Percentiles rank a stretch among this genome's conserved stretches.
Evolutionary conservation across 768 basidiomycete genomes (phyloP).

Genomic region (Coprinopsis marcescibilis): DNA sequence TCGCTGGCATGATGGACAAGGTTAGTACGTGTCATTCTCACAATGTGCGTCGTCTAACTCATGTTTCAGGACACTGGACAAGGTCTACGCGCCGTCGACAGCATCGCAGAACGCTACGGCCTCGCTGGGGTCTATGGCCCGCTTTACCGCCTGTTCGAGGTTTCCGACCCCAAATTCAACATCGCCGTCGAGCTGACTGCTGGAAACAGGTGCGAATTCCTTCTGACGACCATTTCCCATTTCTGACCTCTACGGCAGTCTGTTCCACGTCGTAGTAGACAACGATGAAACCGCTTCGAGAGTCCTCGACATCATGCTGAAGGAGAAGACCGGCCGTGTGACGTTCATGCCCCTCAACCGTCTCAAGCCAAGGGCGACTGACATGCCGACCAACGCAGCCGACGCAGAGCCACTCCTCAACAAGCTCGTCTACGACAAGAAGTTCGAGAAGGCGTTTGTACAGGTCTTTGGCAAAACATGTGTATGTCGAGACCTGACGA

Average conservation of each 20-base stretch:
- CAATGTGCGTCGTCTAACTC: not conserved
- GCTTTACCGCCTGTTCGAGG: constrained; percentile 88
- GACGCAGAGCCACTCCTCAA: constrained; percentile 78
- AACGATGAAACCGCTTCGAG: constrained; percentile 88
- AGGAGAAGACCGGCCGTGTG: constrained; percentile 89
- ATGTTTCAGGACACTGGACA: constrained; percentile 74
- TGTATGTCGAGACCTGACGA: constrained; percentile 87
- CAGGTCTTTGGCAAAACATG: constrained; percentile 98
- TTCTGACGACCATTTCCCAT: not conserved
- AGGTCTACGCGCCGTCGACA: constrained; percentile 82
- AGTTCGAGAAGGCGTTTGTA: constrained; percentile 79
- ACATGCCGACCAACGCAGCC: constrained; percentile 56
- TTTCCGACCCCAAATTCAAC: constrained; percentile 83
- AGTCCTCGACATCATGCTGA: constrained; percentile 91
- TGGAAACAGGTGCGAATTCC: constrained; percentile 72
- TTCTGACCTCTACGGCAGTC: constrained; percentile 35
- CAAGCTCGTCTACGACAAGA: constrained; percentile 71
- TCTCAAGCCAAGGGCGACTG: constrained; percentile 67
- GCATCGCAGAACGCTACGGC: constrained; percentile 69
- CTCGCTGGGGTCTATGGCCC: constrained; percentile 90
- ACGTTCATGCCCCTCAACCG: constrained; percentile 99
- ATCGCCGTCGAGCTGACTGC: constrained; percentile 93
- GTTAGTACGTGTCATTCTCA: constrained; percentile 32
- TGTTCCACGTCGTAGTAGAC: constrained; percentile 98
- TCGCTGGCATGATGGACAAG: constrained; percentile 96